Base-by-base conservation (phyloP, 106 monocot species). In the Apostasia ramifera region DNA sequence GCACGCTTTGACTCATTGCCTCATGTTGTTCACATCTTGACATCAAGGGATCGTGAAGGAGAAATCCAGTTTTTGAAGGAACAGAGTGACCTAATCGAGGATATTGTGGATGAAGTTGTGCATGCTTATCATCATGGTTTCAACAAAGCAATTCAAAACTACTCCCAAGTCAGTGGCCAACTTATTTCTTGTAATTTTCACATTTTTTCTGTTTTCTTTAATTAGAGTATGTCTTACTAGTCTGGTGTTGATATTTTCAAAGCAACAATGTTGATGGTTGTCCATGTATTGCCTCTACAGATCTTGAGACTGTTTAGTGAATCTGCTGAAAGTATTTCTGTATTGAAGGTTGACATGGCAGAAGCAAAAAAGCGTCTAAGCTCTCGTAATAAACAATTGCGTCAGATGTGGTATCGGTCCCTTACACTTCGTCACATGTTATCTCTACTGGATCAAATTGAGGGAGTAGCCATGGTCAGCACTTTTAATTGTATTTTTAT, bases 101-200 rank as follows among this genome's bases (percentile, higher is more conserved):
- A 98, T 76, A 90, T 98, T 66, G 97, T 98, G 8, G 97, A 98
- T 78, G 92, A 92, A 82, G 92, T 98, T 74, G 97, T 98, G 5
- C 97, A 98, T 83, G 87, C 92, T n/a, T 98, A 98, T 84, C 97
- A 98, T 74, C 77, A 93, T 81, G 97, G 97, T 70, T 98, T 98
- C 57, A 98, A 98, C 68, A 98, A 98, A 85, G 97, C 97, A 68
- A 98, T 98, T 73, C 97, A 98, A 53, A 98, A 98, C 68, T 98
- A 98, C 71, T 98, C 97, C 37, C 97, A 92, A 70, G 97, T 97
- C 62, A 71, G 89, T 76, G 2, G 38, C 54, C 11, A 13, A 63
- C 57, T 63, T 75, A 9, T 67, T 44, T 59, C 38, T 53, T 3
- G 53, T 59, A 0, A 54, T 81, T 42, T 55, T 44, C n/a, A 9